Percentiles rank a stretch among this genome's conserved stretches.
Evolutionary conservation across 371 early-diverging fungal genomes (phyloP).

Genomic region (Massospora cicadina): DNA sequence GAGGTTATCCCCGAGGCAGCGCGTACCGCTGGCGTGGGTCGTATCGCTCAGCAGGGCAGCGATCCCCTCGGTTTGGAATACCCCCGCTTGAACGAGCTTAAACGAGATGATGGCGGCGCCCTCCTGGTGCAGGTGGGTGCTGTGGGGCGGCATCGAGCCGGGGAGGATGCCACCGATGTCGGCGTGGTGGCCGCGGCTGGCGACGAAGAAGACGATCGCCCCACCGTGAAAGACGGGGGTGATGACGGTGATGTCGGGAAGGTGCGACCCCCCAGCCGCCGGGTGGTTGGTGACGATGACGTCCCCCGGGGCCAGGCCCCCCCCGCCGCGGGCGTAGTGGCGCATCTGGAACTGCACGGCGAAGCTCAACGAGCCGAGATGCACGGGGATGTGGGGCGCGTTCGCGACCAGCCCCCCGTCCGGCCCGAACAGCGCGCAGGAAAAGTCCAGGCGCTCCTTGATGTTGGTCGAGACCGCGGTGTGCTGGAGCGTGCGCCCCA

Average conservation of each 20-base stretch:
- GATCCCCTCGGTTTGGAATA: slow-evolving; percentile 61
- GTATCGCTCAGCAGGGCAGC: slow-evolving; percentile 48
- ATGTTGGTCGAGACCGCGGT: slow-evolving; percentile 92
- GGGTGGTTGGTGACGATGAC: slow-evolving; percentile 93
- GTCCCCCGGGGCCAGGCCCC: slow-evolving; percentile 58
- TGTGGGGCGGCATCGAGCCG: slow-evolving; percentile 65
- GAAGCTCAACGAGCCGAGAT: slow-evolving; percentile 83
- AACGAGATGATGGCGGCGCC: slow-evolving; percentile 83
- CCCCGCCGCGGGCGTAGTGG: slow-evolving; percentile 25
- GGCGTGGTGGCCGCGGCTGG: slow-evolving; percentile 91
- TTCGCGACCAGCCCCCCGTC: slow-evolving; percentile 79
- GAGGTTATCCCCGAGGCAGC: slow-evolving; percentile 66
- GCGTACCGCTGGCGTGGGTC: slow-evolving; percentile 73
- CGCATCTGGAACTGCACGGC: slow-evolving; percentile 80
- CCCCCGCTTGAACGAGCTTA: slow-evolving; percentile 62
- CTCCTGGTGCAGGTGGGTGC: slow-evolving; percentile 79
- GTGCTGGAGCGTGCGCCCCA: slow-evolving; percentile 87
- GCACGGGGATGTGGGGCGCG: slow-evolving; percentile 92
- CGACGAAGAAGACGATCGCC: slow-evolving; percentile 81
- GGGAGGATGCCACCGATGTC: slow-evolving; percentile 85
- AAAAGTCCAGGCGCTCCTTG: slow-evolving; percentile 91
- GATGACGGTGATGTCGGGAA: slow-evolving; percentile 91
- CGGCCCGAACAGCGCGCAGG: slow-evolving; percentile 90
- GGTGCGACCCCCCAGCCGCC: slow-evolving; percentile 86
- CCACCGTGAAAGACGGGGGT: slow-evolving; percentile 83